Evolutionary conservation across 495 filamentous ascomycete genomes (phyloP).

Genomic region (Talaromyces trachyspermus): DNA sequence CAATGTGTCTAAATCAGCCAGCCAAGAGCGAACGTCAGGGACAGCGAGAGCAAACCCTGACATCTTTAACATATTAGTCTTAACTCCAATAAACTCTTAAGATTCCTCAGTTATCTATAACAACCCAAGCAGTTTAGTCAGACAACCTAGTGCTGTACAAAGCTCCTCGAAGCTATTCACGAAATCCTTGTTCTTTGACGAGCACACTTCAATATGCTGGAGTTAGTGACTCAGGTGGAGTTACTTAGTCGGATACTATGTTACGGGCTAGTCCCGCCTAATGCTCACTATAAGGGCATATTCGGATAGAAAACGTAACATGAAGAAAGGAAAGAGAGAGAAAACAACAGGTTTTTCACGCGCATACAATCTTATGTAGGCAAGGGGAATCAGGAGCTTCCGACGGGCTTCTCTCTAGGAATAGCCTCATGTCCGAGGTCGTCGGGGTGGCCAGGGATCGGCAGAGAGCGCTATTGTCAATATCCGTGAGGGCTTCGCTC

Average conservation of each 20-base stretch:
- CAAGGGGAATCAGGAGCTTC: not conserved
- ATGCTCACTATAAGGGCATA: no score
- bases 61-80: no score
- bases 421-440: not conserved
- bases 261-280: not conserved
- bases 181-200: not conserved
- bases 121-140: not conserved
- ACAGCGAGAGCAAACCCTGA: no score
- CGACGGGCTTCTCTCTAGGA: not conserved
- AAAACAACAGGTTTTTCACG: not conserved
- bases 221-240: no score
- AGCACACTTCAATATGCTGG: no score
- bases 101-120: no score
- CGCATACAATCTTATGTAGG: not conserved
- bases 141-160: slow-evolving; percentile 2
- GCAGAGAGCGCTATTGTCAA: not conserved
- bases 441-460: no score
- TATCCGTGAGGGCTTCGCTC: not conserved
- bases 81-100: no score
- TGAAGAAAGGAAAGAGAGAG: not conserved
- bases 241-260: no score
- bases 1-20: no score
- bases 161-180: not conserved
- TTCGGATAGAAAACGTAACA: not conserved
- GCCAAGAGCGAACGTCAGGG: no score